phyloP scores from a whole-genome alignment of 495 filamentous ascomycete genomes.

The Aspergillus leporis region DNA sequence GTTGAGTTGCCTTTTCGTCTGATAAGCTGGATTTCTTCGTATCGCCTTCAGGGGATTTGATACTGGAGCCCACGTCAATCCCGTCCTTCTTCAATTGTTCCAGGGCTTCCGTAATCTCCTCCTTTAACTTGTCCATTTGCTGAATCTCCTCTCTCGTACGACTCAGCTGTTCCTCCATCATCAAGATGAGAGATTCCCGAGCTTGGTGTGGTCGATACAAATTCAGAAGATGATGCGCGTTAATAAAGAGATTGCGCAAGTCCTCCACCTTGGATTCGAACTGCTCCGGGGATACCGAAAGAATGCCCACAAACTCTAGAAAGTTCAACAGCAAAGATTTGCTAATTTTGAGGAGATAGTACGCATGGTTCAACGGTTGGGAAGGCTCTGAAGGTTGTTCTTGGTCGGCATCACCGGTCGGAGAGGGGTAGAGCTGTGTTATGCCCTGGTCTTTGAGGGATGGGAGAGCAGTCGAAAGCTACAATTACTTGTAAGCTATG shows the following conservation, averaged over 20 bases:
- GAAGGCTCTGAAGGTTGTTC: conserved; percentile 38
- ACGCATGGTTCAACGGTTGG: conserved; percentile 62
- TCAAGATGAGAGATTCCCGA: conserved; percentile 79
- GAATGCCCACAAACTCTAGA: conserved; percentile 72
- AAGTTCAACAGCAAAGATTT: conserved; percentile 85
- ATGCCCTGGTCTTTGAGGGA: conserved; percentile 68
- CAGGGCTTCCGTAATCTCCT: conserved; percentile 69
- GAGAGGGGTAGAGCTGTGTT: conserved; percentile 64
- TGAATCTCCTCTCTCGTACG: conserved; percentile 74
- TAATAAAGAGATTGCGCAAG: conserved; percentile 76
- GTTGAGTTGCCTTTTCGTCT: conserved; percentile 22
- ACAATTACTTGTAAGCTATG: neutral
- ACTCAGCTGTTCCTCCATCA: conserved; percentile 90
- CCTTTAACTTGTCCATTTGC: conserved; percentile 68
- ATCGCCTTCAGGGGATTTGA: conserved; percentile 5
- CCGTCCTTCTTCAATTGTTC: conserved; percentile 58
- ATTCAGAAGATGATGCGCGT: conserved; percentile 89
- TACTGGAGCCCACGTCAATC: conserved; percentile 16
- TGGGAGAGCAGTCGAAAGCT: conserved; percentile 63
- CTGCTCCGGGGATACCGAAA: conserved; percentile 61
- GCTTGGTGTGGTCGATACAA: conserved; percentile 96
- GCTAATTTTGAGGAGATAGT: conserved; percentile 74
- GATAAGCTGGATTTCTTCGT: conserved; percentile 9
- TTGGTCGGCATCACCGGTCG: conserved; percentile 36
- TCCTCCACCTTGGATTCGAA: conserved; percentile 68